Conservation (phyloP, 331 rosid species). For the Pyracantha coccinea region DNA sequence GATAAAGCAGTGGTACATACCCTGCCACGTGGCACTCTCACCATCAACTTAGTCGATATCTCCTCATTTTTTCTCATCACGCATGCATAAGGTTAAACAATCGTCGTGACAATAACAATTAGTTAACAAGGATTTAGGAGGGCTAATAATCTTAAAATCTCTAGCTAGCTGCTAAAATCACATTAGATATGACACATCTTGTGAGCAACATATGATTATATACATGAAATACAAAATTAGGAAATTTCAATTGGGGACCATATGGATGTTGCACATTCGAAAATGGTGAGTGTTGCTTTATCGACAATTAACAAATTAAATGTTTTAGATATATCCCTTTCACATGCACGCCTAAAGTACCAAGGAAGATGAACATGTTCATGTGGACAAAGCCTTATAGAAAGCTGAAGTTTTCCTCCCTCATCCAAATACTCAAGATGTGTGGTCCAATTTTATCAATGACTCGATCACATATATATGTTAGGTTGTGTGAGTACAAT, state of each 20-base stretch:
- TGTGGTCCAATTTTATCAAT: not conserved
- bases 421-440: not conserved
- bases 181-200: not conserved
- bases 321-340: conserved; percentile 32
- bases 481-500: not conserved
- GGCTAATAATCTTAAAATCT: not conserved
- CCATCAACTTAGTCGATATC: conserved; percentile 26
- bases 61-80: conserved; percentile 24
- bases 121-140: not conserved
- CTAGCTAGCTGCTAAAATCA: not conserved
- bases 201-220: not conserved
- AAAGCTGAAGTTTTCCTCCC: conserved; percentile 9
- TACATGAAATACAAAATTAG: not conserved
- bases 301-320: conserved; percentile 53
- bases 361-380: conserved; percentile 4
- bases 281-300: conserved; percentile 65
- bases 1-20: conserved; percentile 61
- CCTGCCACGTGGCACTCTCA: conserved; percentile 55
- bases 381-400: conserved; percentile 6
- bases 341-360: conserved; percentile 44
- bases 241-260: conserved; percentile 39
- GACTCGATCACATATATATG: no score
- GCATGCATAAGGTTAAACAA: conserved; percentile 11
- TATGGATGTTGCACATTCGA: conserved; percentile 29
- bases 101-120: conserved; percentile 1